Conservation (phyloP, 2,329 filamentous ascomycete species). For the Clonostachys rosea region DNA sequence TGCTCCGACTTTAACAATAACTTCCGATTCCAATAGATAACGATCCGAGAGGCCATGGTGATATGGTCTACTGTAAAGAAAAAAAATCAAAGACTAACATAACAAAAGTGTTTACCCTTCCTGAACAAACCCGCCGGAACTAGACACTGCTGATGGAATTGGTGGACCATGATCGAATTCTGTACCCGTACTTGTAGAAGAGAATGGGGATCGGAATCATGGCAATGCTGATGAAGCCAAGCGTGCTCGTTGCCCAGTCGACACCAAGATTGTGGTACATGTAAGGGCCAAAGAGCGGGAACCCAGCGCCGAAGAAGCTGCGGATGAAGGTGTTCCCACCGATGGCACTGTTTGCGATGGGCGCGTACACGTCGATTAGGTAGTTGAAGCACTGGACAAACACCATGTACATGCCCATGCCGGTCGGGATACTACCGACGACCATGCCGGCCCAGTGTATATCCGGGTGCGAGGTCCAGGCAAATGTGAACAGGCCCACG, state of each 20-base stretch:
- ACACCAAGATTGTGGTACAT: slow-evolving; percentile 54
- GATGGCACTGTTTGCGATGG: slow-evolving; percentile 67
- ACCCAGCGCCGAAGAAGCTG: slow-evolving; percentile 61
- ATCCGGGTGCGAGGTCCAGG: slow-evolving; percentile 47
- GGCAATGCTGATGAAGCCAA: slow-evolving; percentile 62
- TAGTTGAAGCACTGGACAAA: slow-evolving; percentile 58
- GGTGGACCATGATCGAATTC: no score
- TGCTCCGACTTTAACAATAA: no score
- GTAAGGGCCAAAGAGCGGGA: slow-evolving; percentile 60
- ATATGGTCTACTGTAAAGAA: no score
- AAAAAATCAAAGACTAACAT: no score
- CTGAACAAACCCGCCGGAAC: no score
- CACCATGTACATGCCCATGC: slow-evolving; percentile 50
- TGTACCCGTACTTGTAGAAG: slow-evolving; percentile 24
- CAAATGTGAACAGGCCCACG: slow-evolving; percentile 54
- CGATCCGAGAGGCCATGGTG: no score
- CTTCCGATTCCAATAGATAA: no score
- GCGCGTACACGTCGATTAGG: slow-evolving; percentile 60
- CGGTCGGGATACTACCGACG: slow-evolving; percentile 31
- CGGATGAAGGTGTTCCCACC: slow-evolving; percentile 66
- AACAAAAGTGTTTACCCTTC: no score
- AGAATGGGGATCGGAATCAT: slow-evolving; percentile 60
- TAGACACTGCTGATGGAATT: no score
- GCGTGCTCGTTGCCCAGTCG: slow-evolving; percentile 67
- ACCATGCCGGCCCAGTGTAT: slow-evolving; percentile 48